Conservation (phyloP, 73 alveolate genomes). For the Uronychia setigera region DNA sequence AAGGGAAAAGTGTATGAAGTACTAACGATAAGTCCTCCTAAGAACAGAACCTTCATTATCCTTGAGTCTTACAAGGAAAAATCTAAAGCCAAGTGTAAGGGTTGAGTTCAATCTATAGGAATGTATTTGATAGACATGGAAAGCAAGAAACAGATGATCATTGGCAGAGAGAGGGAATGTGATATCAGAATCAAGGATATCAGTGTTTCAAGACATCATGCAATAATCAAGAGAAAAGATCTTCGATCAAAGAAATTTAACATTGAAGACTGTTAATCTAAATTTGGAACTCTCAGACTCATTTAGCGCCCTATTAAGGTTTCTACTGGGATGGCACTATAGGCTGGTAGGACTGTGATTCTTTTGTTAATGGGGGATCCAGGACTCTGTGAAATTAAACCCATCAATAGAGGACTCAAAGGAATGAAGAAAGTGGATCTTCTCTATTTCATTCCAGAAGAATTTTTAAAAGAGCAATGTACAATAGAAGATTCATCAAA, state of each 20-base stretch:
- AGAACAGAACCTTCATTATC: background rate
- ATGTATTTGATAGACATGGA: background rate
- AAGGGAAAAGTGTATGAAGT: background rate
- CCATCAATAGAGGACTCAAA: background rate
- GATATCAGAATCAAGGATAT: slow-evolving; percentile 85
- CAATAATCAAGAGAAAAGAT: slow-evolving; percentile 10
- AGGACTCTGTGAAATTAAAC: background rate
- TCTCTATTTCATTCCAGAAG: background rate
- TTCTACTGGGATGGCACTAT: background rate
- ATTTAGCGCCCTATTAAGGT: background rate
- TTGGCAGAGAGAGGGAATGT: slow-evolving; percentile 87
- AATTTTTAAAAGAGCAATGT: background rate
- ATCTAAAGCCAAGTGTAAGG: background rate
- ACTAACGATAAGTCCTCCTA: background rate
- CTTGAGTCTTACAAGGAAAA: background rate
- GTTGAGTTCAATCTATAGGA: background rate
- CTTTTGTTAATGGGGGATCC: background rate
- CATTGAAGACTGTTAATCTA: background rate
- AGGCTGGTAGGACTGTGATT: background rate
- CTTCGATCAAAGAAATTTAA: background rate
- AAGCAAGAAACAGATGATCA: background rate
- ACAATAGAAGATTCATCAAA: no score
- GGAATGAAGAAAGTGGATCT: background rate
- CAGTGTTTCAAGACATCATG: slow-evolving; percentile 84
- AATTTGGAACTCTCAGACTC: background rate